phyloP scores from a whole-genome alignment of 2,329 filamentous ascomycete species.

The Neofusicoccum cordaticola region DNA sequence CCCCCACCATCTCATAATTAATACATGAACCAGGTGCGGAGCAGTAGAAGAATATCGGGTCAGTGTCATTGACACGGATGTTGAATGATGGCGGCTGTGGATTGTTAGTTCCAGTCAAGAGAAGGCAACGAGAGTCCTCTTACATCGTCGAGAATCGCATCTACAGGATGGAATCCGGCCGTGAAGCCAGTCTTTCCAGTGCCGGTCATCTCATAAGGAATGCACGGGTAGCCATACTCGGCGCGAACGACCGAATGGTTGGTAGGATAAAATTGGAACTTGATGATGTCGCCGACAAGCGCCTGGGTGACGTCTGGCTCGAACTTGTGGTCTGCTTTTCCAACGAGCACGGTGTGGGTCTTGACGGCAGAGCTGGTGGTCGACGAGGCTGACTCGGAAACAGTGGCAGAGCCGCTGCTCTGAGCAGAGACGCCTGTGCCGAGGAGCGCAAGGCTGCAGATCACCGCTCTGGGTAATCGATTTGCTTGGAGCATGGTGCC shows the following conservation, averaged over 20 bases:
- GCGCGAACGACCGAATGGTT: constrained; percentile 45
- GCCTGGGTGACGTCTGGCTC: constrained; percentile 15
- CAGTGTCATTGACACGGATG: constrained; percentile 33
- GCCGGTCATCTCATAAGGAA: constrained; percentile 35
- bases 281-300: constrained; percentile 33
- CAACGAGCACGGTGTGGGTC: constrained; percentile 13
- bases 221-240: constrained; percentile 39
- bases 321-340: constrained; percentile 16
- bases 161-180: constrained; percentile 26
- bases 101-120: not conserved
- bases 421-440: not conserved
- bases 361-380: not conserved
- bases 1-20: constrained; percentile 68
- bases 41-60: constrained; percentile 40
- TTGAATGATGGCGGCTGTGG: constrained; percentile 23
- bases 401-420: not conserved
- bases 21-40: constrained; percentile 64
- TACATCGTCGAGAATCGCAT: constrained; percentile 15
- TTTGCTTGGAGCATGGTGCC: not conserved
- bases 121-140: not conserved
- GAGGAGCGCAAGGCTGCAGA: not conserved
- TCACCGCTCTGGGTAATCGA: not conserved
- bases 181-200: constrained; percentile 32
- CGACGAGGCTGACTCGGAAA: not conserved
- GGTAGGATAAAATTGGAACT: constrained; percentile 39